Base-by-base conservation (phyloP, 176 grass and related monocot species). In the Bolboschoenus planiculmis region DNA sequence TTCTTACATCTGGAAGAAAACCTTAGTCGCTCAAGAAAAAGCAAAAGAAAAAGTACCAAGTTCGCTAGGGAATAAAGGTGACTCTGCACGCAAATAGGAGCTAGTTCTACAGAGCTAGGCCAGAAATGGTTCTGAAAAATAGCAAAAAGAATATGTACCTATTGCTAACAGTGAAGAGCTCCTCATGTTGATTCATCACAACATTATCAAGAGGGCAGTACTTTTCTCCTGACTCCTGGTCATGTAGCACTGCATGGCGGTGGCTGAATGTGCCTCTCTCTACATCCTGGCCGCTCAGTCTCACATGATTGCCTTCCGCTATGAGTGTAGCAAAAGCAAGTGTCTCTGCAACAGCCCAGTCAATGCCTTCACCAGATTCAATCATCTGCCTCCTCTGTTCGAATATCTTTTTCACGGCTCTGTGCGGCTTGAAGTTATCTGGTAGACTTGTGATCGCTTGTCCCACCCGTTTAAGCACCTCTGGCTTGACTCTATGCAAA, bases 231-330 rank as follows among this genome's bases (percentile, higher is more conserved):
- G 85, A 88, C 74, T 94, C 90, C 78, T 97, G 95, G 39, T 97
- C 88, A 85, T 97, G 95, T 39, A 97, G 26, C 42, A 97, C 95
- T 5, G 92, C 62, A 91, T 97, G 95, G 1, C 95, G 88, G 64
- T 97, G 95, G 83, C 95, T 97, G 76, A 97, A 97, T 51, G 95
- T 97, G 75, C 95, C 95, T 85, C 95, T 94, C 87, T 97, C 92
- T 39, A 94, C 95, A 88, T 97, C 95, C 79, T 97, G 95, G 43
- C 95, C 95, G 66, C 95, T 97, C 84, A 97, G 73, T 84, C 95
- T 89, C 47, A 97, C 95, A 84, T 97, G 95, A 80, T 97, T 97
- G 21, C 95, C 95, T 89, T 97, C 95, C 18, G 87, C 88, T 48
- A 97, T 88, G 67, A 97, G 92, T 51, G 95, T 92, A n/a, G 92